These are phyloP conservation scores for Clarireedia hainanense DNA, from an alignment of 2,329 filamentous ascomycete genomes.

Conservation along the genomic window DNA sequence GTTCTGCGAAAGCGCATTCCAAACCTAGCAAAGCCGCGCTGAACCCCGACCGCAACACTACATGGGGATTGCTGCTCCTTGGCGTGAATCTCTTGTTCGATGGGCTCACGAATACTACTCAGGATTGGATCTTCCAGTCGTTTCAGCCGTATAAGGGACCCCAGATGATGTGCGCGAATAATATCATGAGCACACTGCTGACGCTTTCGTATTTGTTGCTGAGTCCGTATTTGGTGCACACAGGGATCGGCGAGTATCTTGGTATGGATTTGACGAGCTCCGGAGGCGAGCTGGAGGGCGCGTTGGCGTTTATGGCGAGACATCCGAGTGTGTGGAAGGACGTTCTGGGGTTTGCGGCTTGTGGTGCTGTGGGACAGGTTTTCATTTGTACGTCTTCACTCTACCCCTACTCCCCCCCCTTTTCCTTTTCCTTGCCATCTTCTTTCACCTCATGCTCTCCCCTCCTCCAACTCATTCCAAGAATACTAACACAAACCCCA, in stretches of 20 bases:
- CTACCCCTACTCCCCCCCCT: no score
- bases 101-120: constrained; percentile 90
- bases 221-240: constrained; percentile 71
- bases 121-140: constrained; percentile 83
- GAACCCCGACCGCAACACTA: constrained; percentile 49
- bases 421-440: background rate
- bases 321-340: constrained; percentile 81
- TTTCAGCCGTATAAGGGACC: constrained; percentile 80
- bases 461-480: background rate
- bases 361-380: constrained; percentile 87
- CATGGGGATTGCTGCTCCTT: constrained; percentile 77
- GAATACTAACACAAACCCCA: constrained; percentile 3
- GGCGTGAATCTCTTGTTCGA: constrained; percentile 90
- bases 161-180: constrained; percentile 99
- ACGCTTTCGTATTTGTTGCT: constrained; percentile 70
- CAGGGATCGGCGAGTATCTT: constrained; percentile 54
- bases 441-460: background rate
- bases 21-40: constrained; percentile 33
- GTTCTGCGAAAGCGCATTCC: constrained; percentile 52
- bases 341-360: constrained; percentile 81
- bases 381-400: constrained; percentile 66
- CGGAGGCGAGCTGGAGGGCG: constrained; percentile 67
- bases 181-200: constrained; percentile 73
- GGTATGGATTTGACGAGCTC: constrained; percentile 54
- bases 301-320: constrained; percentile 69